Conservation (phyloP, 2,329 filamentous ascomycete species). For the Juglanconis sp. region DNA sequence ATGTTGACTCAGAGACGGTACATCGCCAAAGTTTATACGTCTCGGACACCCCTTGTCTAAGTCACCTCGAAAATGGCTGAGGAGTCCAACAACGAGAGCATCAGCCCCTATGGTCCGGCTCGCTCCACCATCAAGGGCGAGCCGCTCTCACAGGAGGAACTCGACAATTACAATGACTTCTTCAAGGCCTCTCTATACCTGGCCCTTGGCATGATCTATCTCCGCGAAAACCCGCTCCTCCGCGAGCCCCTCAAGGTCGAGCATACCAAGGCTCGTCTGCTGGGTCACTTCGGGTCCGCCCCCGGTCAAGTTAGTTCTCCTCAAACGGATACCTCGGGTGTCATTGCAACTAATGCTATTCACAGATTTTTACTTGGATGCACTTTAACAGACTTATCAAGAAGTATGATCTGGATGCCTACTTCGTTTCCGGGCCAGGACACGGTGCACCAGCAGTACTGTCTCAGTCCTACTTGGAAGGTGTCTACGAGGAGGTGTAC, state of each 20-base stretch:
- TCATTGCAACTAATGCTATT: neutral
- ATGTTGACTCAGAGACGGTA: neutral
- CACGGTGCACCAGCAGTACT: constrained; percentile 75
- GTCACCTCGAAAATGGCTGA: constrained; percentile 2
- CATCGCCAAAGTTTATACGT: neutral
- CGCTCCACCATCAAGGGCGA: constrained; percentile 61
- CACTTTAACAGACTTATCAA: constrained; percentile 81
- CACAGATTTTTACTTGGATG: constrained; percentile 68
- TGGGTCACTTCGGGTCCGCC: constrained; percentile 77
- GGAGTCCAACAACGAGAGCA: constrained; percentile 45
- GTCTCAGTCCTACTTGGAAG: constrained; percentile 74
- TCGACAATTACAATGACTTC: constrained; percentile 67
- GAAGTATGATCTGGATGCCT: constrained; percentile 69
- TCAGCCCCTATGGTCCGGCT: constrained; percentile 63
- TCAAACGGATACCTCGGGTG: too few species aligned
- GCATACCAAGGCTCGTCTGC: constrained; percentile 69
- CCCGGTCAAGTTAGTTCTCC: constrained; percentile 58
- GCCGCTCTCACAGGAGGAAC: constrained; percentile 63
- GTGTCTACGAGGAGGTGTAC: constrained; percentile 74
- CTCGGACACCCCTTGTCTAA: neutral
- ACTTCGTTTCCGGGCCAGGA: constrained; percentile 74
- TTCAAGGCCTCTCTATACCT: constrained; percentile 74
- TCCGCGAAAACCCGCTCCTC: constrained; percentile 70
- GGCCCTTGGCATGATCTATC: constrained; percentile 76
- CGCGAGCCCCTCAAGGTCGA: constrained; percentile 65